Evolutionary conservation across 768 basidiomycete genomes (phyloP).

Genomic region (Auricularia sp.): DNA sequence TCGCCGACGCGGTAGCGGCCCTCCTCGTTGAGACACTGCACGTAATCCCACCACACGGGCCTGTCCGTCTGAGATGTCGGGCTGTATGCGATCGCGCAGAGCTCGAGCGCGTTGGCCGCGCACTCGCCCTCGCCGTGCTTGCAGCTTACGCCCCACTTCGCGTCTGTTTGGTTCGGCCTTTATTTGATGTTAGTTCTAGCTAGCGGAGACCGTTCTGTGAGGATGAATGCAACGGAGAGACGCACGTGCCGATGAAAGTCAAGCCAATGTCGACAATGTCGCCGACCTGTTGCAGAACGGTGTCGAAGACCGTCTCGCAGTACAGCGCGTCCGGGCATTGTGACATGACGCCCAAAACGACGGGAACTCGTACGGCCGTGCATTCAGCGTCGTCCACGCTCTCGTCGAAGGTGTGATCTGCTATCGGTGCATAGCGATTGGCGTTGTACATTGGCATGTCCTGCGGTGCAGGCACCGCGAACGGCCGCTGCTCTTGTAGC

Average conservation of each 20-base stretch:
- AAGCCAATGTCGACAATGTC: slow-evolving; percentile 60
- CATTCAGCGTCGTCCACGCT: not conserved
- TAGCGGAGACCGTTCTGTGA: no score
- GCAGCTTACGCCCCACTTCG: slow-evolving; percentile 72
- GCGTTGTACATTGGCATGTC: not conserved
- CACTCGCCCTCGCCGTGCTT: slow-evolving; percentile 77
- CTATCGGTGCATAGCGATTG: not conserved
- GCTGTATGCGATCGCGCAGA: slow-evolving; percentile 64
- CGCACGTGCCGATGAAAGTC: slow-evolving; percentile 67
- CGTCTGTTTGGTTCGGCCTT: slow-evolving; percentile 55
- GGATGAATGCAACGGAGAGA: slow-evolving; percentile 5
- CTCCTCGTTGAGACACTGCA: slow-evolving; percentile 70
- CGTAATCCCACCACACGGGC: slow-evolving; percentile 64
- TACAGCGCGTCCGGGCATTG: slow-evolving; percentile 74
- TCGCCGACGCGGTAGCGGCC: slow-evolving; percentile 49
- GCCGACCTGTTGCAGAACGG: slow-evolving; percentile 51
- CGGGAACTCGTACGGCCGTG: slow-evolving; percentile 26
- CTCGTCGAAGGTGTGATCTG: not conserved
- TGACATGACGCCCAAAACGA: slow-evolving; percentile 55
- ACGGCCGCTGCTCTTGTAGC: not conserved
- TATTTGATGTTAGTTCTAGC: no score
- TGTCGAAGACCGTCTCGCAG: slow-evolving; percentile 70
- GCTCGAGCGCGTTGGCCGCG: slow-evolving; percentile 78
- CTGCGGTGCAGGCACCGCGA: not conserved
- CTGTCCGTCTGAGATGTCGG: slow-evolving; percentile 21